Evolutionary conservation across 208 protist genomes (phyloP).

Genomic region (Sergeia podlipaevii): DNA sequence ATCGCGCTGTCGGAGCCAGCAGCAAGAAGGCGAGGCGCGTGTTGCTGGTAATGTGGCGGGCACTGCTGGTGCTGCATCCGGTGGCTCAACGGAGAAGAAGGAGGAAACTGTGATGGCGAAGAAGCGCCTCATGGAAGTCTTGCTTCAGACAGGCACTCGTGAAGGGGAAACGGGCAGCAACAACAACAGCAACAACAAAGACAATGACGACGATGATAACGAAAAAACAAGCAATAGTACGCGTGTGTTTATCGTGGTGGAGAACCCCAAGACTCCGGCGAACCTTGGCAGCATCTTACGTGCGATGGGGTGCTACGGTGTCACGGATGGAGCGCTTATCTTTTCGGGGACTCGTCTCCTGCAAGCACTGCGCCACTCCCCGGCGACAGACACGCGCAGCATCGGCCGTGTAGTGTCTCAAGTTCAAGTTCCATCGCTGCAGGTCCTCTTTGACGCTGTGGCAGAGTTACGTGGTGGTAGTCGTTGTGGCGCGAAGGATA

Average conservation of each 20-base stretch:
- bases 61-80: no score
- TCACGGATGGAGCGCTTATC: no score
- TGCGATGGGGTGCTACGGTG: slow-evolving; percentile 49
- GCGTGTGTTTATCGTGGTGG: slow-evolving; percentile 49
- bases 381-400: slow-evolving; percentile 22
- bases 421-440: slow-evolving; percentile 24
- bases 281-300: slow-evolving; percentile 67
- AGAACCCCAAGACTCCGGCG: slow-evolving; percentile 67
- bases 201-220: neutral
- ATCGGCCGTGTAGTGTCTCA: slow-evolving; percentile 24
- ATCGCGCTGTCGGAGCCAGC: no score
- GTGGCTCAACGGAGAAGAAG: no score
- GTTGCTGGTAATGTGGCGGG: no score
- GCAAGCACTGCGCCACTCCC: slow-evolving; percentile 12
- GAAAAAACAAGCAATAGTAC: slow-evolving; percentile 3
- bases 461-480: neutral
- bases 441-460: slow-evolving; percentile 27
- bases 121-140: no score
- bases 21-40: no score
- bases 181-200: neutral
- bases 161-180: neutral
- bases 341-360: slow-evolving; percentile 51
- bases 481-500: neutral
- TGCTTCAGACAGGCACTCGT: no score
- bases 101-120: no score